Evolutionary conservation across 768 basidiomycete species (phyloP).

Genomic region (Podaxis sp.): DNA sequence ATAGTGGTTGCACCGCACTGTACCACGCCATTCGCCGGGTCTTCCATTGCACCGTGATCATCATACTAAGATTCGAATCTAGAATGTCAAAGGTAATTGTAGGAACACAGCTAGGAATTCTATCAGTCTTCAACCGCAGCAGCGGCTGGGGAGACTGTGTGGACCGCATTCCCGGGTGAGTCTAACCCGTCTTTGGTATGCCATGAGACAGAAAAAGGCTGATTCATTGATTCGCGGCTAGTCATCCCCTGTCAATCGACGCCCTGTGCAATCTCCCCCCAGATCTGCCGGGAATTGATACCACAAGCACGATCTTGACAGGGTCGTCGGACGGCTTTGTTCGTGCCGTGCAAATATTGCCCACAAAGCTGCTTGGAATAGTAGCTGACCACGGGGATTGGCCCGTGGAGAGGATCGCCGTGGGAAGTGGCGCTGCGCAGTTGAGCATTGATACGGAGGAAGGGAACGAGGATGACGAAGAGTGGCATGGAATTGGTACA

Average conservation of each 20-base stretch:
- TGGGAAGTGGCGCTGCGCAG: constrained; percentile 44
- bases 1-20: neutral
- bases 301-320: constrained; percentile 73
- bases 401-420: constrained; percentile 83
- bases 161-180: constrained; percentile 84
- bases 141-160: constrained; percentile 93
- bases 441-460: constrained; percentile 27
- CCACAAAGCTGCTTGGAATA: constrained; percentile 87
- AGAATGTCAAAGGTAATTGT: constrained; percentile 83
- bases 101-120: constrained; percentile 85
- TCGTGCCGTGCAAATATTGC: constrained; percentile 83
- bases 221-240: constrained; percentile 28
- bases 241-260: constrained; percentile 91
- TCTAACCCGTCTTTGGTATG: constrained; percentile 12
- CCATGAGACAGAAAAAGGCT: constrained; percentile 3
- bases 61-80: constrained; percentile 16
- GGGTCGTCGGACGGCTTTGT: constrained; percentile 93
- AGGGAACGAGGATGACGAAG: constrained; percentile 21
- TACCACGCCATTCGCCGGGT: neutral
- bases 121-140: constrained; percentile 86
- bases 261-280: constrained; percentile 75
- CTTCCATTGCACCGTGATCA: neutral
- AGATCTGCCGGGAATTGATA: constrained; percentile 58
- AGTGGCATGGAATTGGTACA: constrained; percentile 19
- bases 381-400: constrained; percentile 91